These are phyloP conservation scores for Gloeostereum incarnatum DNA, from an alignment of 768 basidiomycete species.

Conservation along the genomic window DNA sequence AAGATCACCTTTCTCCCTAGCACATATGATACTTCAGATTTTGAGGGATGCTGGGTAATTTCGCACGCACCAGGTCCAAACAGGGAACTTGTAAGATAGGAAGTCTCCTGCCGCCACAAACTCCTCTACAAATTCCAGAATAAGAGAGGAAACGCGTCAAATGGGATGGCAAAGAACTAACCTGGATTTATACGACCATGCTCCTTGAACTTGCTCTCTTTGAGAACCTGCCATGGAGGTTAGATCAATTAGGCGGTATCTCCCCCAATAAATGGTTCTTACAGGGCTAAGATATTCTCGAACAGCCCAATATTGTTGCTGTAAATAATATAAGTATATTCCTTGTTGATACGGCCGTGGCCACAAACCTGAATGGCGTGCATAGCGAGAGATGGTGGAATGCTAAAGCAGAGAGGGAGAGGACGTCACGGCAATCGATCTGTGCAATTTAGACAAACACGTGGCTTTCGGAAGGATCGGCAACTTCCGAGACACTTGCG, in stretches of 20 bases:
- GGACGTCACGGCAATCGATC: no score
- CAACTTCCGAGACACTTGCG: no score
- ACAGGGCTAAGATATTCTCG: slow-evolving; percentile 92
- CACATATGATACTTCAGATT: slow-evolving; percentile 5
- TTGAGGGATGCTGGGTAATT: slow-evolving; percentile 5
- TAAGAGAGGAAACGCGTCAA: slow-evolving; percentile 11
- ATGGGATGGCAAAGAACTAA: slow-evolving; percentile 22
- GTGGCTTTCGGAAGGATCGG: no score
- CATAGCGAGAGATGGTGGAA: no score
- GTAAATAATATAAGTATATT: no score
- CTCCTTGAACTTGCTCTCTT: slow-evolving; percentile 98
- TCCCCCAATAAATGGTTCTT: slow-evolving; percentile 19
- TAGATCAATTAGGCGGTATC: background rate
- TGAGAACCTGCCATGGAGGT: slow-evolving; percentile 60
- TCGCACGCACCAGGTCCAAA: slow-evolving; percentile 82
- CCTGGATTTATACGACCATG: slow-evolving; percentile 94
- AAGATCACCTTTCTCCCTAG: slow-evolving; percentile 89
- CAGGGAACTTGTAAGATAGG: slow-evolving; percentile 94
- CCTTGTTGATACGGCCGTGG: background rate
- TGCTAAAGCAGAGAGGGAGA: no score
- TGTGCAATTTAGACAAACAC: no score
- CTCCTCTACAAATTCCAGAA: slow-evolving; percentile 54
- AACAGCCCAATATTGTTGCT: slow-evolving; percentile 92
- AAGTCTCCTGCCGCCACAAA: slow-evolving; percentile 98
- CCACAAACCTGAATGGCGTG: slow-evolving; percentile 8